A percentile compares a stretch with the other conserved stretches of the same genome.
Evolutionary conservation across 345 rosid genomes (phyloP).

Genomic region (Rhizophora mangle): DNA sequence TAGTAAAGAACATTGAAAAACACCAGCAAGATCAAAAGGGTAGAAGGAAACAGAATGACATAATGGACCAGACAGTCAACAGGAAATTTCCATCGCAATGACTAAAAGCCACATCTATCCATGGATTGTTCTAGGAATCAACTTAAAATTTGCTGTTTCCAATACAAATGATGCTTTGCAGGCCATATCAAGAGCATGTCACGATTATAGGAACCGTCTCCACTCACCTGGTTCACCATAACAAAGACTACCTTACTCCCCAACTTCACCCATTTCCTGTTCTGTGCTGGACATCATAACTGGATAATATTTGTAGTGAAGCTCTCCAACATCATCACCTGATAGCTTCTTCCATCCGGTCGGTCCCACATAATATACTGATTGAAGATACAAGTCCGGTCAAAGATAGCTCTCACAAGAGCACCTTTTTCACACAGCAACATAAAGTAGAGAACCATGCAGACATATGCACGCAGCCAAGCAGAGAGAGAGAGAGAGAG

Average conservation of each 20-base stretch:
- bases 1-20: conserved; percentile 5
- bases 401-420: not conserved
- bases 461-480: not conserved
- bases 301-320: conserved; percentile 80
- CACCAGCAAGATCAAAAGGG: conserved; percentile 3
- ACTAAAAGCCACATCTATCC: conserved; percentile 13
- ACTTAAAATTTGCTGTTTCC: conserved; percentile 9
- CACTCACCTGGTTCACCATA: conserved; percentile 5
- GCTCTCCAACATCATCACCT: conserved; percentile 96
- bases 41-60: conserved; percentile 6
- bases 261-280: conserved; percentile 87
- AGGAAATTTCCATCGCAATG: conserved; percentile 5
- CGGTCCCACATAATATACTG: conserved; percentile 96
- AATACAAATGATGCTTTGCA: conserved; percentile 8
- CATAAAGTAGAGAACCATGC: not conserved
- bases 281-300: conserved; percentile 56
- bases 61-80: not conserved
- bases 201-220: not conserved
- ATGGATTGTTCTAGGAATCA: not conserved
- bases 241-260: conserved; percentile 20
- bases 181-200: conserved; percentile 3
- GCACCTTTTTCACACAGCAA: not conserved
- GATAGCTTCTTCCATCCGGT: conserved; percentile 93
- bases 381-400: not conserved
- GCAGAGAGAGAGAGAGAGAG: not conserved